phyloP scores from a whole-genome alignment of 495 filamentous ascomycete species.

The Hypoxylon intermedium region DNA sequence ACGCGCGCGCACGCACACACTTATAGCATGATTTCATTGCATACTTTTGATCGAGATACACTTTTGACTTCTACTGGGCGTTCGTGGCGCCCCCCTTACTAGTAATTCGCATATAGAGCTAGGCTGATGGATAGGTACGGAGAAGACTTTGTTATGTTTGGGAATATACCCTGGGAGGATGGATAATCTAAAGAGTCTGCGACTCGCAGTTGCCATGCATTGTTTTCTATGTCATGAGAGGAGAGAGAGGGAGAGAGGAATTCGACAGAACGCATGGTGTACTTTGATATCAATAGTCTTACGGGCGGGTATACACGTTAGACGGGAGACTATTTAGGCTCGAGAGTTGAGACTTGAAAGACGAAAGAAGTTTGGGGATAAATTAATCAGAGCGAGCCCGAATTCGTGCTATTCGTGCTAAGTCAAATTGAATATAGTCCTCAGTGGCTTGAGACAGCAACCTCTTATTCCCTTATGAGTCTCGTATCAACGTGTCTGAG shows the following conservation, averaged over 20 bases:
- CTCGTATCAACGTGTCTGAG: not conserved
- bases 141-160: conserved; percentile 6
- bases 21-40: conserved; percentile 4
- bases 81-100: conserved; percentile 11
- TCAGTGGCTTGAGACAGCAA: too few relatives aligned
- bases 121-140: not conserved
- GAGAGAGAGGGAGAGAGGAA: too few relatives aligned
- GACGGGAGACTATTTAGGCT: not conserved
- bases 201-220: conserved; percentile 32
- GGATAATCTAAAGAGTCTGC: conserved; percentile 35
- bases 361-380: not conserved
- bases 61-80: conserved; percentile 8
- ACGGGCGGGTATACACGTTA: not conserved
- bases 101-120: conserved; percentile 6
- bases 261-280: conserved; percentile 9
- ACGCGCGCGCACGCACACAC: not conserved
- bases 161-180: conserved; percentile 33
- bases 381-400: conserved; percentile 1
- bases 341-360: too few relatives aligned
- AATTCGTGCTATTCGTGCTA: conserved; percentile 18
- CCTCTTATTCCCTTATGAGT: conserved; percentile 4
- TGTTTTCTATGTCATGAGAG: conserved; percentile 22
- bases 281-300: conserved; percentile 30
- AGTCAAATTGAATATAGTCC: conserved; percentile 29
- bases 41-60: conserved; percentile 5